Evolutionary conservation across 305 asterid genomes (phyloP).

Genomic region (Plantago coronopus): DNA sequence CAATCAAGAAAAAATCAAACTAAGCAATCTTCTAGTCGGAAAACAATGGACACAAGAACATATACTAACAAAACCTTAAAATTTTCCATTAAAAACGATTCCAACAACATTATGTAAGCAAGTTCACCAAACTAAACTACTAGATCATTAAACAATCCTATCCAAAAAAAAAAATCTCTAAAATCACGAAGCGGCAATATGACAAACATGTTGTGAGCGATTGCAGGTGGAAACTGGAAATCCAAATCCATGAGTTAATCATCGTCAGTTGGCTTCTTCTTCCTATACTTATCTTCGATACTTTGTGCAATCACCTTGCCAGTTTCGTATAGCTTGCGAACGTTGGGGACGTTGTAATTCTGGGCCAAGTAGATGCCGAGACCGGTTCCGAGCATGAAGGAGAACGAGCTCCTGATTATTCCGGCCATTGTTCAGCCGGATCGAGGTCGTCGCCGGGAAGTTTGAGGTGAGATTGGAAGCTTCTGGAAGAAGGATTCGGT

Average conservation of each 20-base stretch:
- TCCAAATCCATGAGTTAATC: slow-evolving; percentile 18
- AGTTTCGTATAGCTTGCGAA: slow-evolving; percentile 49
- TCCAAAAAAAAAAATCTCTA: no score
- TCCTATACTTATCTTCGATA: slow-evolving; percentile 69
- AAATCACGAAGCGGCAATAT: neutral
- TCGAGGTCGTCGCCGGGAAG: no score
- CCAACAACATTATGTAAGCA: neutral
- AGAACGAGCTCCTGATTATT: slow-evolving; percentile 44
- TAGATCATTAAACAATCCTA: neutral
- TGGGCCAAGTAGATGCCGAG: slow-evolving; percentile 73
- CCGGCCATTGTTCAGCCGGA: slow-evolving; percentile 19
- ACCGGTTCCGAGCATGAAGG: slow-evolving; percentile 53
- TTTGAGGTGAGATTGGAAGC: no score
- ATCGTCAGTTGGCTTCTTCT: slow-evolving; percentile 56
- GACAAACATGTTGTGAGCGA: slow-evolving; percentile 23
- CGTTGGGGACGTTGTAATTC: slow-evolving; percentile 75
- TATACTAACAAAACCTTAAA: no score
- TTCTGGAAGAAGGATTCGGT: no score
- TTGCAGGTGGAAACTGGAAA: neutral
- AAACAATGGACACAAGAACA: no score
- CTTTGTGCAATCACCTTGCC: slow-evolving; percentile 58
- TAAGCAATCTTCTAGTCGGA: no score
- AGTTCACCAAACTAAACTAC: neutral
- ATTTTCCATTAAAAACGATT: neutral
- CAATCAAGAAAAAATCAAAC: no score